Evolutionary conservation across 257 asterid genomes (phyloP), one percentile per base, ranked within the genome.

Genomic region (Euphrasia confusa): DNA sequence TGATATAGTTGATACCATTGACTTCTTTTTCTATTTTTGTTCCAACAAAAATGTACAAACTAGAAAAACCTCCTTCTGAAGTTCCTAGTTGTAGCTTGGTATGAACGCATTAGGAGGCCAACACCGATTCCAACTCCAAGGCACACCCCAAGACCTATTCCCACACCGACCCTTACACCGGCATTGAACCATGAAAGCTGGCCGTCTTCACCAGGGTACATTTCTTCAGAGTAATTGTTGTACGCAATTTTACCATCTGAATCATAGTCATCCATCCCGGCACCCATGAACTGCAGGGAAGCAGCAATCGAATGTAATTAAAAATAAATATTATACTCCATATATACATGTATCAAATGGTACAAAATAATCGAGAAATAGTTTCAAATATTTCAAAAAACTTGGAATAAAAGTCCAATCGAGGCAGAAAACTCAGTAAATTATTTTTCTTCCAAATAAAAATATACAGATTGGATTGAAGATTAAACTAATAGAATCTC

Each of bases 161-260:
- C 88, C 1, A 84, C 84, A 14, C 91, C 91, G 10, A 84, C 91
- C 60, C 86, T 75, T 65, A 84, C 88, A 63, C 91, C 91, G 59
- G 88, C 81, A 12, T 81, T 81, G 71, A 84, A 84, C 87, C 87
- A 84, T 1, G 84, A 60, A 40, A 81, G 86, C 68, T 84, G 79
- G 12, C 88, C 91, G 37, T 84, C 86, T 75, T 84, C 86, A 63
- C 88, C 84, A 4, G 72, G 30, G 65, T 72, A 78, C 87, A 74
- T 72, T 59, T 83, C 83, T 30, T 80, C 83, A 10, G 84, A 59
- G 68, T 80, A 80, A 71, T 75, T 71, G 67, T 48, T 67, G 65
- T 66, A 70, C 39, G 77, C 79, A 42, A 45, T 53, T 77, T 83
- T 78, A 65, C 79, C 81, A 15, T 83, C 80, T 4, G 71, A 54